Conservation (phyloP, 176 grass and related monocot species). For the sorghum (Sorghum bicolor) region Sorghum_bicolor_NCBIv3 NC_012873.2:9814501-9815000, state of each 20-base stretch:
- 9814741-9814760: no score
- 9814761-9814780: no score
- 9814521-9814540: slow-evolving; percentile 50
- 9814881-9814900: slow-evolving; percentile 40
- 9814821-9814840: no score
- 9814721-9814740: no score
- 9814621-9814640: no score
- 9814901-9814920: slow-evolving; percentile 77
- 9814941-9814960: slow-evolving; percentile 43
- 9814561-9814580: slow-evolving; percentile 38
- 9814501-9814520: slow-evolving; percentile 64
- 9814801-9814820: no score
- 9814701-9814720: no score
- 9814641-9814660: no score
- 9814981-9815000: slow-evolving; percentile 36
- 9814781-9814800: no score
- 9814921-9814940: slow-evolving; percentile 56
- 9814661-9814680: no score
- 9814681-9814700: no score
- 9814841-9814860: slow-evolving; percentile 16
- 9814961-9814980: slow-evolving; percentile 90
- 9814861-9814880: slow-evolving; percentile 46
- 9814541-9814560: slow-evolving; percentile 48
- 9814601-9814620: slow-evolving; percentile 65
- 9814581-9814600: slow-evolving; percentile 71